Conservation (phyloP, 2,329 filamentous ascomycete species). For the Pleurostoma richardsiae region DNA sequence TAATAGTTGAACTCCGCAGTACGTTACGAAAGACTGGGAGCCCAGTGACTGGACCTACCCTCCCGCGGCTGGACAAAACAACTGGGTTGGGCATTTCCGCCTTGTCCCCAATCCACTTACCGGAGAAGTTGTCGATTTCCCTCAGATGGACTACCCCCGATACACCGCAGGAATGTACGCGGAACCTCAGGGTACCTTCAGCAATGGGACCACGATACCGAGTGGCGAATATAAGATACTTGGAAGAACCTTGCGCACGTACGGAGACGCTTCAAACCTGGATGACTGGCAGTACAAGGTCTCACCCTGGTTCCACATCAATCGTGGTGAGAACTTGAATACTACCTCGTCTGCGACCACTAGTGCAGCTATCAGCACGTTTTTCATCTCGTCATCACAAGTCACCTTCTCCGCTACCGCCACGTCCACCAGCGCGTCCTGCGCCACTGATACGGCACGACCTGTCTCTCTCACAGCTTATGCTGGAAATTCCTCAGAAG, state of each 20-base stretch:
- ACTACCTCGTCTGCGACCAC: not conserved
- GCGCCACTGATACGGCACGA: not conserved
- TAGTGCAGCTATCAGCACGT: not conserved
- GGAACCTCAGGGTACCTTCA: not conserved
- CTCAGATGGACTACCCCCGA: not conserved
- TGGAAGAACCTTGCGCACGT: slow-evolving; percentile 11
- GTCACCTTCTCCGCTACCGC: not conserved
- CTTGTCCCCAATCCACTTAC: not conserved
- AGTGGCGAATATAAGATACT: slow-evolving; percentile 12
- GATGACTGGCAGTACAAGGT: slow-evolving; percentile 12
- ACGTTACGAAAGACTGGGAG: not conserved
- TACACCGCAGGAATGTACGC: not conserved
- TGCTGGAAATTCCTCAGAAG: slow-evolving; percentile 3
- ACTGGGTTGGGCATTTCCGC: not conserved
- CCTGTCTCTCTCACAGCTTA: slow-evolving; percentile 5
- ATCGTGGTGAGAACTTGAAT: not conserved
- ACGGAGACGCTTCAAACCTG: slow-evolving; percentile 10
- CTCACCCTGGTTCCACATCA: slow-evolving; percentile 11
- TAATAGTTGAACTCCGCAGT: not conserved
- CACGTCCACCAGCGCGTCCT: slow-evolving; percentile 1
- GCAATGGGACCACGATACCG: slow-evolving; percentile 2
- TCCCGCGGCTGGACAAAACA: slow-evolving; percentile 1
- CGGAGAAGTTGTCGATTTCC: not conserved
- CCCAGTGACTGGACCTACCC: not conserved
- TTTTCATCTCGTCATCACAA: not conserved